Evolutionary conservation across 2,329 filamentous ascomycete species (phyloP).

Genomic region (Botrytis galanthina): DNA sequence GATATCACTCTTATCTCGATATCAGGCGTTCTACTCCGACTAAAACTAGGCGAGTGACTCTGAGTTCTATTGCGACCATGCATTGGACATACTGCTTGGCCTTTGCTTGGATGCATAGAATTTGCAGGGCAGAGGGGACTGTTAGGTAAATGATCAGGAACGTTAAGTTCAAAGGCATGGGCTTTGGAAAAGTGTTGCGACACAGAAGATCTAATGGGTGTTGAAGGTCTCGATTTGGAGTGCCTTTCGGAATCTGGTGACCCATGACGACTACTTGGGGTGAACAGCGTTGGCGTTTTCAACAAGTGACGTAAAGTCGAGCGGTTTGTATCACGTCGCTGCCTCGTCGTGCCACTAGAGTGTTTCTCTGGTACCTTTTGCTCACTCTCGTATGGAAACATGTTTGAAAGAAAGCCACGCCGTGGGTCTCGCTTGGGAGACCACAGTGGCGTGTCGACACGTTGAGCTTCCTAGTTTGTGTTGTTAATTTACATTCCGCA

Average conservation of each 20-base stretch:
- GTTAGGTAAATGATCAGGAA: conserved; percentile 45
- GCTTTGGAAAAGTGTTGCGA: not conserved
- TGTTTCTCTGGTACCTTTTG: not conserved
- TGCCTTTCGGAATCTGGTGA: conserved; percentile 1
- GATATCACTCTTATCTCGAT: conserved; percentile 16
- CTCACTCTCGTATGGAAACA: conserved; percentile 10
- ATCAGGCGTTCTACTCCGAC: conserved; percentile 23
- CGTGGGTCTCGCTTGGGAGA: conserved; percentile 19
- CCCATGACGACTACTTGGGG: not conserved
- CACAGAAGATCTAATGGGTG: not conserved
- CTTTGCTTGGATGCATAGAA: conserved; percentile 41
- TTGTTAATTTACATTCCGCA: not conserved
- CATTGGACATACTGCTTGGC: conserved; percentile 43
- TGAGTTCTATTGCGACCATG: conserved; percentile 39
- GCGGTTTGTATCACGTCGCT: not conserved
- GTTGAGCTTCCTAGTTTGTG: conserved; percentile 33
- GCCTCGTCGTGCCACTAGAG: not conserved
- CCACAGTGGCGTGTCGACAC: conserved; percentile 38
- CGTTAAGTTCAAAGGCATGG: conserved; percentile 39
- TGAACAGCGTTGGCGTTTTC: conserved; percentile 6
- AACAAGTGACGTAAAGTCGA: not conserved
- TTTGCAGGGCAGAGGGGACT: conserved; percentile 46
- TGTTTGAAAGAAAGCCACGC: conserved; percentile 31
- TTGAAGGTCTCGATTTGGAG: not conserved
- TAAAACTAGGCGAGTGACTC: not conserved